Base-by-base conservation (phyloP, 106 monocot genomes). In the Acorus gramineus region DNA sequence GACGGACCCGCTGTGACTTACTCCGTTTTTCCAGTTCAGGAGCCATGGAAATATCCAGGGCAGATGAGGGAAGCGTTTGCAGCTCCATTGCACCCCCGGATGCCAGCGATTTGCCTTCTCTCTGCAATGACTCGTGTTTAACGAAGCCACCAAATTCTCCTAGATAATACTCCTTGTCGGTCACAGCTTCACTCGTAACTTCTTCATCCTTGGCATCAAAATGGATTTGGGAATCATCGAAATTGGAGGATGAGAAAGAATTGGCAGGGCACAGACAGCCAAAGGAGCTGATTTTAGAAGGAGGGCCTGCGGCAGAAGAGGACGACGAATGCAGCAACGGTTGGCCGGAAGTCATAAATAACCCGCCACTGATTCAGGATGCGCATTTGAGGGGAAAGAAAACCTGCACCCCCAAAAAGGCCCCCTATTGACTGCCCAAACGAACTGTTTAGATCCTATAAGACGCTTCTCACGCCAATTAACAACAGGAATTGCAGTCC, bases 21-120 rank as follows among this genome's bases (percentile, higher is more conserved):
- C 60, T 69, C 44, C 66, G 60, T 65, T 74, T 85, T 50, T 86
- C 84, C 42, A 46, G 71, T 0, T 43, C 49, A 11, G 73, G 52
- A 65, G 73, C 57, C 56, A 69, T 46, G 59, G 86, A 76, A 49
- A 78, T 72, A 62, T 85, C 88, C 52, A 73, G 64, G 47, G 28
- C 28, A 1, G 81, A 66, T 42, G 86, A 69, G 10, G 75, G 76
- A 77, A 82, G 56, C 14, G 72, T 62, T 52, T 87, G 87, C 14
- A 78, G 70, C 54, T 96, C 91, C 96, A 91, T 91, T 46, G 62
- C 7, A 75, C 71, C 74, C 79, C 82, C 67, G 53, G 73, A 73
- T 7, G 75, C 66, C 9, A 66, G 75, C 7, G 69, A 45, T 6
- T 60, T 55, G 76, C 52, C 47, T 57, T 83, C 66, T 66, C 56